These are phyloP conservation scores for Aspergillus hiratsukae DNA, from an alignment of 2,329 filamentous ascomycete species.

Conservation along the genomic window DNA sequence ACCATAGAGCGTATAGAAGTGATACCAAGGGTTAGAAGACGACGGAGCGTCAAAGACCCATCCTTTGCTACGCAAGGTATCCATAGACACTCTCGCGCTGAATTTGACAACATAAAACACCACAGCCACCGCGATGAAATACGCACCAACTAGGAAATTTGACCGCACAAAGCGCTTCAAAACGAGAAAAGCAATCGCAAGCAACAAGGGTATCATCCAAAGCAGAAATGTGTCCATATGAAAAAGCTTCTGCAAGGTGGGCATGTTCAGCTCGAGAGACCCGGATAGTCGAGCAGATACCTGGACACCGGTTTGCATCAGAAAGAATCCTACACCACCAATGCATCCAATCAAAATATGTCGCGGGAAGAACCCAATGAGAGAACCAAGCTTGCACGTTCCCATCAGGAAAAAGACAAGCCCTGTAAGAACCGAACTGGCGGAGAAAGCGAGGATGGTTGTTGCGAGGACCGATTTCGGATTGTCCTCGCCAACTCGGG, in stretches of 20 bases:
- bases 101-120: conserved; percentile 49
- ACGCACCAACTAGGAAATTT: conserved; percentile 80
- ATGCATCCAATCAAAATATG: conserved; percentile 97
- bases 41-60: conserved; percentile 92
- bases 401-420: conserved; percentile 90
- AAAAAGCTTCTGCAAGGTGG: conserved; percentile 71
- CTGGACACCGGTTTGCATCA: conserved; percentile 86
- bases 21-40: conserved; percentile 87
- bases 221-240: conserved; percentile 69
- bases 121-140: conserved; percentile 73
- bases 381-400: conserved; percentile 76
- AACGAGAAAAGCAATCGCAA: conserved; percentile 72
- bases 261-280: conserved; percentile 73
- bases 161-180: conserved; percentile 72
- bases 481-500: conserved; percentile 70
- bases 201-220: conserved; percentile 73
- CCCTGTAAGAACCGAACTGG: conserved; percentile 88
- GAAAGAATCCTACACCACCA: conserved; percentile 92
- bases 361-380: conserved; percentile 94
- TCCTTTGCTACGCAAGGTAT: conserved; percentile 64
- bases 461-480: conserved; percentile 86
- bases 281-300: conserved; percentile 86
- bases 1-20: conserved; percentile 95
- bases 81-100: conserved; percentile 60
- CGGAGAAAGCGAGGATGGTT: conserved; percentile 83